Conservation (phyloP, 768 basidiomycete genomes). For the Phallus indusiatus region DNA sequence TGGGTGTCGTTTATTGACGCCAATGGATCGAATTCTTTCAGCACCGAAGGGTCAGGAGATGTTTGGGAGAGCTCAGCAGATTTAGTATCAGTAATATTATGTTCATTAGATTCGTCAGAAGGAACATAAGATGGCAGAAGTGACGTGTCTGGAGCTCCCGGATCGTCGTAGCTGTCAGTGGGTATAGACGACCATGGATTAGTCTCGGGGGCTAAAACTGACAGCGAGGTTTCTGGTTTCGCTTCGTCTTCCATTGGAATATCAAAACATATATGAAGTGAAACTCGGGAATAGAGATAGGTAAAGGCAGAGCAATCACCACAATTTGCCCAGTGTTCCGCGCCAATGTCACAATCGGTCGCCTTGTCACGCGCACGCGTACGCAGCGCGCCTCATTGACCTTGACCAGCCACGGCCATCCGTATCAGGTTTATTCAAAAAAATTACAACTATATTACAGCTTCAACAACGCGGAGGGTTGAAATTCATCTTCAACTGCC, state of each 20-base stretch:
- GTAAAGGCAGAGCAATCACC: neutral
- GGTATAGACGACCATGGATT: constrained; percentile 7
- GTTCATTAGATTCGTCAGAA: neutral
- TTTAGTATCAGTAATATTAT: neutral
- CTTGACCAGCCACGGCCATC: too few relatives aligned
- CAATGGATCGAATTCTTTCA: constrained; percentile 64
- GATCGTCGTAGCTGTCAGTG: neutral
- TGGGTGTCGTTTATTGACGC: constrained; percentile 46
- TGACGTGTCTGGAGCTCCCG: neutral
- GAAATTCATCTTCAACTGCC: constrained; percentile 5
- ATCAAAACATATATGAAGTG: neutral
- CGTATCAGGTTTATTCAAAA: too few relatives aligned
- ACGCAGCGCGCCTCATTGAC: too few relatives aligned
- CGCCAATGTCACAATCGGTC: too few relatives aligned
- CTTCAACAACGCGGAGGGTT: neutral
- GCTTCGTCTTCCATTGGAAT: neutral
- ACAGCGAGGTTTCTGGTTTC: neutral
- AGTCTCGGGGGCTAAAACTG: neutral
- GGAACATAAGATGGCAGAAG: neutral
- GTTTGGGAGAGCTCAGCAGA: neutral
- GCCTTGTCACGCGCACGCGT: neutral
- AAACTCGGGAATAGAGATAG: neutral
- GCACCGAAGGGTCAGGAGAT: constrained; percentile 19
- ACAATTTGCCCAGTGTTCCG: neutral
- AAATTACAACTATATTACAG: too few relatives aligned